Percentiles rank a stretch among this genome's conserved stretches.
phyloP scores from a whole-genome alignment of 2,329 filamentous ascomycete species.

The Phialocephala sp. region DNA sequence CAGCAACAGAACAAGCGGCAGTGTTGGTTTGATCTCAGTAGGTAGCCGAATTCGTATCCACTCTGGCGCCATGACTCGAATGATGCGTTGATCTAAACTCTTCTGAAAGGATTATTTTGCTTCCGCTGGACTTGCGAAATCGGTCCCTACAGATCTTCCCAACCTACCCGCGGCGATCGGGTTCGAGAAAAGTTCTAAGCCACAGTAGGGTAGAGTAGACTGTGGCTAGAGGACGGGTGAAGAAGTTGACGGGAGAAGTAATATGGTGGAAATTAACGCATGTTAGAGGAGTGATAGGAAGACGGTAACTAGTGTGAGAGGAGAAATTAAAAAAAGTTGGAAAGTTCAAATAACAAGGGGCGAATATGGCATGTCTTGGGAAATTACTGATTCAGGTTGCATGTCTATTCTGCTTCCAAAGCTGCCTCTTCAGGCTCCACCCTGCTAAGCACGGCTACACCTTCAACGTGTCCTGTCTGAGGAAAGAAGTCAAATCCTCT shows the following conservation, averaged over 20 bases:
- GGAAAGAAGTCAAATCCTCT: constrained; percentile 98
- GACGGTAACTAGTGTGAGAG: neutral
- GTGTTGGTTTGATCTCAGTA: neutral
- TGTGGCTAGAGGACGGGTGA: neutral
- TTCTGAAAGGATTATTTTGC: neutral
- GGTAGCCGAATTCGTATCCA: neutral
- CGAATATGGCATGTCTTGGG: neutral
- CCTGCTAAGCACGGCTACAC: constrained; percentile 67
- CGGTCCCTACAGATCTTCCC: neutral
- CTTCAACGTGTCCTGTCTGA: constrained; percentile 76
- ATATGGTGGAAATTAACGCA: no score
- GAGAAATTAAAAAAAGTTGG: neutral
- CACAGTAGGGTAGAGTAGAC: neutral
- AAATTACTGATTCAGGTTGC: neutral
- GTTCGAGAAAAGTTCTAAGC: neutral
- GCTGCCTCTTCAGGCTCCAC: constrained; percentile 46
- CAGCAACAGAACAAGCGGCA: neutral
- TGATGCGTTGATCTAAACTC: neutral
- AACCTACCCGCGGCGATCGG: neutral
- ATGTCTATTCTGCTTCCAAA: neutral
- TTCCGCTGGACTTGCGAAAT: neutral
- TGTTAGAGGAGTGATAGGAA: neutral
- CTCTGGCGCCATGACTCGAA: neutral
- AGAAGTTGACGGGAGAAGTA: no score
- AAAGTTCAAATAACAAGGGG: neutral